phyloP scores from a whole-genome alignment of 805 yeast species.

The Metschnikowia baotianmanensis region DNA sequence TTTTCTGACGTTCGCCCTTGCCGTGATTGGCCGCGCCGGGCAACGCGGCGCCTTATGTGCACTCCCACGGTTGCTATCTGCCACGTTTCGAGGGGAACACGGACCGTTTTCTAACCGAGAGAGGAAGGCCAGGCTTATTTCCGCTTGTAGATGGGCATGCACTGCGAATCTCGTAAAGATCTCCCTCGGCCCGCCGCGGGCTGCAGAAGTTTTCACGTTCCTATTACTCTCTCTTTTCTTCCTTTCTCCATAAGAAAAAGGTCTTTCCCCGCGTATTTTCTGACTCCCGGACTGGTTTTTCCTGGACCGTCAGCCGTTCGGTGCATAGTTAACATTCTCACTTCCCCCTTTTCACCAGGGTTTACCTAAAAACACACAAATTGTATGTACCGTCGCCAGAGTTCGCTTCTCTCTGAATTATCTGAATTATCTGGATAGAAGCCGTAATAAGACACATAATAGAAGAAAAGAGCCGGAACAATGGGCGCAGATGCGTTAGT shows the following conservation, averaged over 20 bases:
- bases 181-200: conserved; percentile 1
- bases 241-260: not conserved
- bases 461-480: no score
- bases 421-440: no score
- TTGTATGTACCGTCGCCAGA: no score
- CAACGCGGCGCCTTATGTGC: conserved; percentile 1
- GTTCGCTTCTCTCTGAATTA: no score
- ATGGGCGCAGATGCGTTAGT: no score
- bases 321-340: no score
- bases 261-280: not conserved
- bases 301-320: no score
- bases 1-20: conserved; percentile 3
- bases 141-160: not conserved
- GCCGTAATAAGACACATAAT: no score
- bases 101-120: not conserved
- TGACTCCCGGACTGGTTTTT: not conserved
- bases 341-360: no score
- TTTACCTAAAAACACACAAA: no score
- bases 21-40: conserved; percentile 4
- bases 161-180: conserved; percentile 5
- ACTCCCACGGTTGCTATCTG: conserved; percentile 2
- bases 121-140: not conserved
- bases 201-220: not conserved
- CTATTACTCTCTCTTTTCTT: not conserved
- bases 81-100: conserved; percentile 1